phyloP scores from a whole-genome alignment of 2,329 filamentous ascomycete genomes.

The Raffaelea ambrosiae region DNA sequence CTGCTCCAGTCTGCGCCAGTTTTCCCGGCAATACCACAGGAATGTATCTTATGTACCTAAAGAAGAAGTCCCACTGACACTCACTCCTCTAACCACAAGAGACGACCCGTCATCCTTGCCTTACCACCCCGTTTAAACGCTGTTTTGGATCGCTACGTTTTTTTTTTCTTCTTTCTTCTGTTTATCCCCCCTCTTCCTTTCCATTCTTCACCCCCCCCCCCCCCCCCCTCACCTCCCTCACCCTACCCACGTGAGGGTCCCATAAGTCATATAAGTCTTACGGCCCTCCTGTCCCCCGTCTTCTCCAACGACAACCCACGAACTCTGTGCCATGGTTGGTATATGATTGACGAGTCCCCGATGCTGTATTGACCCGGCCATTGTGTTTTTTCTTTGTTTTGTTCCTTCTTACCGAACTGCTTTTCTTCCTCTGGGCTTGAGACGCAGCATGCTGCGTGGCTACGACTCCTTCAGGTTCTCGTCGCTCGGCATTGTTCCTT shows the following conservation, averaged over 20 bases:
- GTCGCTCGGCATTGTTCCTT: too few relatives aligned
- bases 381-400: not conserved
- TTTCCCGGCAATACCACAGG: too few relatives aligned
- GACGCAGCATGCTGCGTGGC: too few relatives aligned
- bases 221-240: not conserved
- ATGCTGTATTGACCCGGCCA: conserved; percentile 33
- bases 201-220: not conserved
- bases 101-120: conserved; percentile 12
- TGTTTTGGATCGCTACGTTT: conserved; percentile 12
- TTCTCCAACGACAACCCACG: conserved; percentile 31
- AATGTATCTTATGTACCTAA: not conserved
- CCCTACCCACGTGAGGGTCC: conserved; percentile 6
- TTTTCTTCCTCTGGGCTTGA: conserved; percentile 1
- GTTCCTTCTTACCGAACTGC: not conserved
- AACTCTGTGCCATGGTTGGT: conserved; percentile 36
- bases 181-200: not conserved
- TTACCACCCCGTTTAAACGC: conserved; percentile 9
- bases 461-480: too few relatives aligned
- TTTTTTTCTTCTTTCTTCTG: not conserved
- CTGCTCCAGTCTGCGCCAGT: too few relatives aligned
- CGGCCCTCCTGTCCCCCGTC: conserved; percentile 32
- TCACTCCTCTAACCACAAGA: conserved; percentile 9
- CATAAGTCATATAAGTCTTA: conserved; percentile 6
- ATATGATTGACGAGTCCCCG: conserved; percentile 38
- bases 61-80: conserved; percentile 9